Evolutionary conservation across 805 yeast genomes (phyloP).

Genomic region (Barnettozyma pratensis): DNA sequence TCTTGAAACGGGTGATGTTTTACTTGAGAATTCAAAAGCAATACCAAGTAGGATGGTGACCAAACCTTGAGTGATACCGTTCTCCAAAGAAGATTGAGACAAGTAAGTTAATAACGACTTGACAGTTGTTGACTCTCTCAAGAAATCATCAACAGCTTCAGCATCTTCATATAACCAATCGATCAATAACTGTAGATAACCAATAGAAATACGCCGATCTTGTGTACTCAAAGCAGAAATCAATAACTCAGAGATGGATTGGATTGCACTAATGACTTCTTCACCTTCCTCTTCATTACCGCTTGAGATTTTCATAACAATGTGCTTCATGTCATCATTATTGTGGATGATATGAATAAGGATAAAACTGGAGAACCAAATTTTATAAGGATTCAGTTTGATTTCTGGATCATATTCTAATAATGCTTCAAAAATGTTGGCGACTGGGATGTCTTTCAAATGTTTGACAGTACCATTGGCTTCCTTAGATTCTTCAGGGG

Average conservation of each 20-base stretch:
- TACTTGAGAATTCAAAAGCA: constrained; percentile 75
- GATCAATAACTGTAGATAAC: constrained; percentile 69
- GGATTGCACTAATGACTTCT: constrained; percentile 64
- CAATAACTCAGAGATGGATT: constrained; percentile 71
- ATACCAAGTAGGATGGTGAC: constrained; percentile 68
- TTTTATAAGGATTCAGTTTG: constrained; percentile 76
- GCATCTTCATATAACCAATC: constrained; percentile 77
- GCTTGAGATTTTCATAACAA: constrained; percentile 43
- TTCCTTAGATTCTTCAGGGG: not conserved
- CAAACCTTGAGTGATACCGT: constrained; percentile 65
- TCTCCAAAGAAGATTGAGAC: constrained; percentile 45
- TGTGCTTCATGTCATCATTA: constrained; percentile 40
- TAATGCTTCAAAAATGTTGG: constrained; percentile 64
- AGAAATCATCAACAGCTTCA: constrained; percentile 68
- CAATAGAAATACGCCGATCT: constrained; percentile 74
- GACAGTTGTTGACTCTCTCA: constrained; percentile 60
- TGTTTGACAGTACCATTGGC: constrained; percentile 1
- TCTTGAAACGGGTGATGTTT: constrained; percentile 49
- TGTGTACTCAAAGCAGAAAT: constrained; percentile 53
- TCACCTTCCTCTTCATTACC: constrained; percentile 64
- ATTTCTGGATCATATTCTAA: constrained; percentile 71
- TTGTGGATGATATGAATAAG: constrained; percentile 59
- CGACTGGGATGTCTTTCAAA: constrained; percentile 31
- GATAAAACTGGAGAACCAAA: constrained; percentile 77
- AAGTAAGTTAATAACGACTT: constrained; percentile 66